A percentile compares a stretch with the other conserved stretches of the same genome.
Conservation (phyloP, 2,329 filamentous ascomycete species). For the Neoarthrinium moseri region DNA sequence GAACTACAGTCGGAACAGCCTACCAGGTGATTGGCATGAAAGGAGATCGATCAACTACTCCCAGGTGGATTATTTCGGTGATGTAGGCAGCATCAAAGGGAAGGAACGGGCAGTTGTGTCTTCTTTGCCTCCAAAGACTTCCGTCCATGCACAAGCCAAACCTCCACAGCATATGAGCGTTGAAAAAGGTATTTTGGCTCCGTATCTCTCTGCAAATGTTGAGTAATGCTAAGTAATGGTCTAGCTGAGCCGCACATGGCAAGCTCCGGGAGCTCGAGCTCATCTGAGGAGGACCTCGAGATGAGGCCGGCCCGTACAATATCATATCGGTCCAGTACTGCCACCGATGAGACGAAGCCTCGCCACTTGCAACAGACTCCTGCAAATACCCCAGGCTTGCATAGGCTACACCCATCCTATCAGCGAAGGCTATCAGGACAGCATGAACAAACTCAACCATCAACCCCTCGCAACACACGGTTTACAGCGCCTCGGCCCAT, state of each 20-base stretch:
- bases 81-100: conserved; percentile 19
- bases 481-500: conserved; percentile 24
- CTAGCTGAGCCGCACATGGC: conserved; percentile 12
- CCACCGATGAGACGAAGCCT: too few species aligned
- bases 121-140: conserved; percentile 11
- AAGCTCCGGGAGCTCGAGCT: conserved; percentile 16
- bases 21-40: conserved; percentile 26
- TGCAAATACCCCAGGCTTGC: conserved; percentile 17
- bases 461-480: conserved; percentile 21
- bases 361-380: conserved; percentile 16
- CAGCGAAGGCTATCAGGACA: conserved; percentile 18
- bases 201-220: conserved; percentile 11
- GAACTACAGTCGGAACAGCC: conserved; percentile 42
- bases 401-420: conserved; percentile 20
- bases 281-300: conserved; percentile 21
- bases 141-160: conserved; percentile 14
- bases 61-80: conserved; percentile 17
- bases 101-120: conserved; percentile 21
- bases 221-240: not conserved
- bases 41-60: conserved; percentile 13
- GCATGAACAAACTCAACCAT: conserved; percentile 19
- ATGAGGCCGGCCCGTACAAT: conserved; percentile 10
- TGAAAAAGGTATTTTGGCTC: conserved; percentile 6
- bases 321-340: conserved; percentile 10
- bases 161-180: conserved; percentile 19